Evolutionary conservation across 1,139 yeast genomes (phyloP).

Genomic region (Candida pseudoviswanathii): DNA sequence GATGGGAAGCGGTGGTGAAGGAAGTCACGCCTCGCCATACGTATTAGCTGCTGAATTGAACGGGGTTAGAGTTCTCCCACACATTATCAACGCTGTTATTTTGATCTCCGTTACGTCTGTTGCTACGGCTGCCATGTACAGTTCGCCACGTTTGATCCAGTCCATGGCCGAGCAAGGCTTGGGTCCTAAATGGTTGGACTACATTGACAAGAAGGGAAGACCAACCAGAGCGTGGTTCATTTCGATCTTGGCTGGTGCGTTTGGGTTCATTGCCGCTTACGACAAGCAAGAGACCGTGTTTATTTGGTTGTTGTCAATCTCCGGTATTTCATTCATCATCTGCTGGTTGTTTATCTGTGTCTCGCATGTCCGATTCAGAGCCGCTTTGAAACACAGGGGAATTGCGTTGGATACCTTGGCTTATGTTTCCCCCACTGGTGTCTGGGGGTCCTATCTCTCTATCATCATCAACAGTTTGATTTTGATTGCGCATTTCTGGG

Average conservation of each 20-base stretch:
- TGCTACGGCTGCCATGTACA: conserved; percentile 39
- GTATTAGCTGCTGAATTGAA: conserved; percentile 41
- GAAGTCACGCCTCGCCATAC: conserved; percentile 40
- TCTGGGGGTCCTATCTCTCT: conserved; percentile 23
- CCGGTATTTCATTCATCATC: conserved; percentile 28
- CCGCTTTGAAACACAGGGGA: conserved; percentile 30
- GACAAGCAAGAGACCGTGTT: conserved; percentile 24
- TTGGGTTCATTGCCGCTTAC: conserved; percentile 27
- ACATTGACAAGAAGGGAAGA: conserved; percentile 36
- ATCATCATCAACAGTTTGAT: conserved; percentile 23
- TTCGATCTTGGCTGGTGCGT: conserved; percentile 22
- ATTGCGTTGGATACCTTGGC: conserved; percentile 33
- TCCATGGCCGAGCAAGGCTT: conserved; percentile 37
- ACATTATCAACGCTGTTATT: conserved; percentile 35
- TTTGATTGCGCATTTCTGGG: conserved; percentile 40
- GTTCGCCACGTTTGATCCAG: conserved; percentile 35
- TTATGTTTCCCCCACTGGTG: conserved; percentile 31
- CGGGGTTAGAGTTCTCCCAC: conserved; percentile 32
- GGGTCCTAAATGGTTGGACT: conserved; percentile 33
- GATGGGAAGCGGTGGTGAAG: conserved; percentile 23
- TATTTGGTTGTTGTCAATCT: conserved; percentile 27
- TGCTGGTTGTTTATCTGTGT: conserved; percentile 35
- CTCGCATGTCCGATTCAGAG: conserved; percentile 35
- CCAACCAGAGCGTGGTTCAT: conserved; percentile 31
- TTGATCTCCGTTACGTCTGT: conserved; percentile 36